Conservation (phyloP, 768 basidiomycete genomes). For the Termitomyces sp. region DNA sequence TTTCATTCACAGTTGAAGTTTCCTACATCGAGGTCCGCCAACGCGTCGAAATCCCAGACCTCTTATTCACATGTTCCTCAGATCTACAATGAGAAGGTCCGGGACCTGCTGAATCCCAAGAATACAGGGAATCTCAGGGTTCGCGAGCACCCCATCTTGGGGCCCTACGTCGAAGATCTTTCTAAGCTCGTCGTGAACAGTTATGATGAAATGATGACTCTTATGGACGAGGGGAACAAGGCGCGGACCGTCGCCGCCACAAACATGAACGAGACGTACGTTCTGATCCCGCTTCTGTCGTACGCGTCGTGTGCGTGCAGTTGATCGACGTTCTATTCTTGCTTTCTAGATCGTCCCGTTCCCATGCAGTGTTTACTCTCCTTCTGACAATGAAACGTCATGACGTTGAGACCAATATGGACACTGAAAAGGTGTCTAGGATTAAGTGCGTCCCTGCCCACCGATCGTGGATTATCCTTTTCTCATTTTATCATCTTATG, state of each 20-base stretch:
- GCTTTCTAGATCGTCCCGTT: constrained; percentile 76
- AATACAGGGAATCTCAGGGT: constrained; percentile 95
- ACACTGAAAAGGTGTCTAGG: constrained; percentile 98
- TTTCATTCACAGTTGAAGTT: constrained; percentile 92
- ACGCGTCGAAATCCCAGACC: not conserved
- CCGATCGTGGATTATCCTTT: constrained; percentile 2
- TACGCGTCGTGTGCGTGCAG: constrained; percentile 2
- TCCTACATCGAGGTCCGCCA: constrained; percentile 86
- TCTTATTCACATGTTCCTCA: constrained; percentile 22
- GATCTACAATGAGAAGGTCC: constrained; percentile 98
- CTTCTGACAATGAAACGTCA: constrained; percentile 90
- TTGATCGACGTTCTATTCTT: constrained; percentile 5
- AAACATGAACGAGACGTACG: constrained; percentile 98
- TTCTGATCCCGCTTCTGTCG: constrained; percentile 9
- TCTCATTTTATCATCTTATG: constrained; percentile 9
- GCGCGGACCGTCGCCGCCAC: constrained; percentile 98
- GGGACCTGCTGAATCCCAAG: constrained; percentile 95
- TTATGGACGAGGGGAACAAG: constrained; percentile 99
- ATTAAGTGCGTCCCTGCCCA: constrained; percentile 59
- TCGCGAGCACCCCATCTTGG: constrained; percentile 92
- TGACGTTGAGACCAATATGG: constrained; percentile 80
- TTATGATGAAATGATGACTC: constrained; percentile 97
- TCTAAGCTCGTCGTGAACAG: constrained; percentile 88
- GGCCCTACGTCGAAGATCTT: constrained; percentile 98
- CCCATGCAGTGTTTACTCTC: constrained; percentile 97